Evolutionary conservation across 2,329 filamentous ascomycete genomes (phyloP).

Genomic region (Cercospora sp.): DNA sequence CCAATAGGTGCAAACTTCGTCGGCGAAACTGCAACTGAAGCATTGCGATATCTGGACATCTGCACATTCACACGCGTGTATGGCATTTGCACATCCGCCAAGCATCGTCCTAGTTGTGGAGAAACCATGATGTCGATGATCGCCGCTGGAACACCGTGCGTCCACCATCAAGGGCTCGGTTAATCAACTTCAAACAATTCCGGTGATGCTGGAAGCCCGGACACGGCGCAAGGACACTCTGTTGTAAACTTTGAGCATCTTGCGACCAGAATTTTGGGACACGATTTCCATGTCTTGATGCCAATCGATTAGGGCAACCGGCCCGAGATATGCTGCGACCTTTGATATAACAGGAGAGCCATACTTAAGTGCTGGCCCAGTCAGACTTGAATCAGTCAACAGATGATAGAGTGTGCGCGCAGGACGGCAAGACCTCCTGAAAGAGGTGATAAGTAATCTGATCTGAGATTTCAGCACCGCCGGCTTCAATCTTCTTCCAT

Average conservation of each 20-base stretch:
- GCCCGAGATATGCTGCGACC: background rate
- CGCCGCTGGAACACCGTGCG: background rate
- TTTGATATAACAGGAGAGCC: background rate
- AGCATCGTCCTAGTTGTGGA: slow-evolving; percentile 7
- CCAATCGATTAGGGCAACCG: background rate
- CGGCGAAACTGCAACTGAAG: background rate
- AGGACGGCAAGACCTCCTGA: background rate
- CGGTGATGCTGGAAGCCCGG: background rate
- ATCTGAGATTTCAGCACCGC: background rate
- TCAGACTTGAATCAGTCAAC: background rate
- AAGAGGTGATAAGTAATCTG: background rate
- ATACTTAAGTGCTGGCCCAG: background rate
- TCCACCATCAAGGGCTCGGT: background rate
- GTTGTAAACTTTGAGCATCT: background rate
- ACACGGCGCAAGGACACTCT: background rate
- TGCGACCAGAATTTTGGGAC: background rate
- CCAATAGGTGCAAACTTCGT: background rate
- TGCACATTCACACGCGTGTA: background rate
- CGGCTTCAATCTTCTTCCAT: background rate
- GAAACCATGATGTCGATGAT: slow-evolving; percentile 3
- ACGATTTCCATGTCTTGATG: background rate
- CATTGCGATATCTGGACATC: background rate
- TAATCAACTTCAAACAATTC: background rate
- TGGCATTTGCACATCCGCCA: background rate
- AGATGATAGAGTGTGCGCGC: background rate